Evolutionary conservation across 495 filamentous ascomycete species (phyloP).

Genomic region (Podospora didyma): DNA sequence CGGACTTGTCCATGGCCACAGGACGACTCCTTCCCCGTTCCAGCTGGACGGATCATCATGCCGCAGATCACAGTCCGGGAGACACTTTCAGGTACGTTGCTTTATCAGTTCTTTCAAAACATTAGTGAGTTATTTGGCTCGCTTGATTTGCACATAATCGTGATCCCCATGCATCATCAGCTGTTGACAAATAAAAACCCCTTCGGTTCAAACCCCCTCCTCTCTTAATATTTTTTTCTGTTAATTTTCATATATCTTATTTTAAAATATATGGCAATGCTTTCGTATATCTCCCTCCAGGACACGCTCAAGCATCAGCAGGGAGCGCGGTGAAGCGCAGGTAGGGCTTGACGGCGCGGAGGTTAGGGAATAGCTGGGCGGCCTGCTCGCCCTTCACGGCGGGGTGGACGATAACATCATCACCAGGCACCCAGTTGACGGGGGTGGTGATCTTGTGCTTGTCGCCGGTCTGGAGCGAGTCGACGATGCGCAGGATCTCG

Average conservation of each 20-base stretch:
- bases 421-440: slow-evolving; percentile 85
- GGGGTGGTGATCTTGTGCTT: slow-evolving; percentile 93
- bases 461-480: slow-evolving; percentile 95
- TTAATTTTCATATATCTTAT: background rate
- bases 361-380: slow-evolving; percentile 83
- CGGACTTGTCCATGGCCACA: too few species aligned
- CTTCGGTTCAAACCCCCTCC: too few species aligned
- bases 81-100: too few species aligned
- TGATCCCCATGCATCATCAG: too few species aligned
- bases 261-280: background rate
- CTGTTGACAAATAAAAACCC: too few species aligned
- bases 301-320: slow-evolving; percentile 35
- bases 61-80: too few species aligned
- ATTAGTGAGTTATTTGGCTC: too few species aligned
- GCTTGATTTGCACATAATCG: too few species aligned
- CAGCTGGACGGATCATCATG: too few species aligned
- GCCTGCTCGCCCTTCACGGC: slow-evolving; percentile 82
- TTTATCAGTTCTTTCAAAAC: too few species aligned
- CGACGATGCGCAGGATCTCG: slow-evolving; percentile 91
- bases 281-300: background rate
- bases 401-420: slow-evolving; percentile 96
- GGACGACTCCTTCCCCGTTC: too few species aligned
- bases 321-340: slow-evolving; percentile 66
- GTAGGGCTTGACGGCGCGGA: slow-evolving; percentile 94
- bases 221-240: background rate